These are phyloP conservation scores for Phytophthora cactorum DNA, from an alignment of 352 stramenopile species.

Conservation along the genomic window DNA sequence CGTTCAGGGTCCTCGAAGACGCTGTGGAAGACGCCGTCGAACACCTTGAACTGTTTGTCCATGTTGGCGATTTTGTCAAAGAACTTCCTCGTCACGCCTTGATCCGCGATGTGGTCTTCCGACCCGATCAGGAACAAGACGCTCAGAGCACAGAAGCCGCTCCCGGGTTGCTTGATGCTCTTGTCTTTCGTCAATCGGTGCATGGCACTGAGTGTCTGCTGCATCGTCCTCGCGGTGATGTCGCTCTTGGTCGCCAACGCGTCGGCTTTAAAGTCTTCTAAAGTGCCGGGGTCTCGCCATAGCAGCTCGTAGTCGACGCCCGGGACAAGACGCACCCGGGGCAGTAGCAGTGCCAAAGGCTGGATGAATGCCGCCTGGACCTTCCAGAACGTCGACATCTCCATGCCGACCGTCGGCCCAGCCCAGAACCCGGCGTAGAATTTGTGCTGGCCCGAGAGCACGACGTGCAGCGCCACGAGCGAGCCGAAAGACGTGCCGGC, in stretches of 20 bases:
- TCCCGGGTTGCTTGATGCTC: conserved; percentile 14
- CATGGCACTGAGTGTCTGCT: conserved; percentile 42
- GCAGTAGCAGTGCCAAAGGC: conserved; percentile 48
- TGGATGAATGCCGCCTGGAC: conserved; percentile 49
- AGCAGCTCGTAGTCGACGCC: conserved; percentile 50
- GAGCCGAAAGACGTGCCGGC: conserved; percentile 64
- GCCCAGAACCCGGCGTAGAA: conserved; percentile 56
- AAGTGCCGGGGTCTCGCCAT: conserved; percentile 43
- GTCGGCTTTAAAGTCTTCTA: conserved; percentile 62
- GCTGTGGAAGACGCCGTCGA: conserved; percentile 54
- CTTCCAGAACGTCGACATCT: conserved; percentile 49
- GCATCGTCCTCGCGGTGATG: conserved; percentile 42
- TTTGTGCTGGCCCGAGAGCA: conserved; percentile 46
- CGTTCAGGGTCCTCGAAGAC: conserved; percentile 59
- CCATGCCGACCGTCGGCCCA: conserved; percentile 50
- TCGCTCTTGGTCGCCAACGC: conserved; percentile 51
- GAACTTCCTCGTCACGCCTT: conserved; percentile 35
- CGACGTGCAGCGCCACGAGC: conserved; percentile 55
- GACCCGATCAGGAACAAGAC: conserved; percentile 48
- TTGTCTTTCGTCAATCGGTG: conserved; percentile 27
- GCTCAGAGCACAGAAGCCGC: conserved; percentile 22
- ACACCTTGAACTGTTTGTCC: conserved; percentile 61
- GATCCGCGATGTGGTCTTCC: conserved; percentile 49
- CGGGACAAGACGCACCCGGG: conserved; percentile 42
- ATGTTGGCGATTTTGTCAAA: conserved; percentile 40